A percentile compares a stretch with the other conserved stretches of the same genome.
Evolutionary conservation across 2,329 filamentous ascomycete genomes (phyloP).

Genomic region (Orbilia ellipsospora): DNA sequence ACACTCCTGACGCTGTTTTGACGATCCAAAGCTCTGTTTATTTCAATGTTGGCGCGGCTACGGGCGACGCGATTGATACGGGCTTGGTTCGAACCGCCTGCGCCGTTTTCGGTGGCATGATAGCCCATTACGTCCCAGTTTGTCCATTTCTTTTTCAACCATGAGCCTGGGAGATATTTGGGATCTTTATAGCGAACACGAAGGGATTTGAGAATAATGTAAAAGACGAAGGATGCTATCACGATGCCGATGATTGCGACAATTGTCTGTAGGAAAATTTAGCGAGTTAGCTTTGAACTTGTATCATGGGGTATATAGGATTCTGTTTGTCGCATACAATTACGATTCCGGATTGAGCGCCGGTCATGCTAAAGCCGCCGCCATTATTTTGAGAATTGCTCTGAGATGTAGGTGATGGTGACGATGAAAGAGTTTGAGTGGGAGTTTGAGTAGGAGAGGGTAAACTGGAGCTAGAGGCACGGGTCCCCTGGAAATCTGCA

Average conservation of each 20-base stretch:
- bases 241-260: slow-evolving; percentile 45
- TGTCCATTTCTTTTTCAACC: slow-evolving; percentile 54
- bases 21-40: slow-evolving; percentile 70
- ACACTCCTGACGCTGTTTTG: slow-evolving; percentile 91
- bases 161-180: slow-evolving; percentile 52
- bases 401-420: background rate
- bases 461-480: background rate
- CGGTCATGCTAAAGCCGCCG: slow-evolving; percentile 36
- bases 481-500: background rate
- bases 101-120: slow-evolving; percentile 20
- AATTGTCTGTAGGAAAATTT: slow-evolving; percentile 28
- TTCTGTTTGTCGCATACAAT: slow-evolving; percentile 32
- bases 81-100: slow-evolving; percentile 25
- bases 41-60: slow-evolving; percentile 50
- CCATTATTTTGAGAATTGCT: background rate
- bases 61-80: slow-evolving; percentile 50
- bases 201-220: slow-evolving; percentile 47
- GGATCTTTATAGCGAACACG: slow-evolving; percentile 53
- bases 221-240: slow-evolving; percentile 40
- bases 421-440: background rate
- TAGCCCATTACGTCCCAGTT: slow-evolving; percentile 53
- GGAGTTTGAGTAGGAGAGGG: slow-evolving; percentile 9
- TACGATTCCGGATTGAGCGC: slow-evolving; percentile 41
- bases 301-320: background rate
- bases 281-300: slow-evolving; percentile 1